A percentile compares a stretch with the other conserved stretches of the same genome.
Conservation (phyloP, 106 monocot species). For the Apostasia ramifera region DNA sequence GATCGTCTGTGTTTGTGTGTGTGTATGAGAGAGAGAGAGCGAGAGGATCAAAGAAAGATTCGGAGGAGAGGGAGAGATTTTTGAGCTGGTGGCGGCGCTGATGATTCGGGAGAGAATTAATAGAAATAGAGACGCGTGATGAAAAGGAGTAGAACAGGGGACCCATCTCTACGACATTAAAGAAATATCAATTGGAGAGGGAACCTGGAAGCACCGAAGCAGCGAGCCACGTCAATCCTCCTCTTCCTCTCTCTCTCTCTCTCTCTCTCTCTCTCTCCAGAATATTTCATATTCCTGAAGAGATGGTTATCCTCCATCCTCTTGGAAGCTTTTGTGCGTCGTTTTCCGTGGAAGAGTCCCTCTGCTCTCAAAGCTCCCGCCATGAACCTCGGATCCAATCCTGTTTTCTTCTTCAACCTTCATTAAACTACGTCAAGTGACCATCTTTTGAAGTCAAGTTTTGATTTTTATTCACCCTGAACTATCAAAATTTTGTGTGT, state of each 20-base stretch:
- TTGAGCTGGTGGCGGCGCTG: background rate
- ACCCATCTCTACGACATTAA: background rate
- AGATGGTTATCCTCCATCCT: too few species aligned
- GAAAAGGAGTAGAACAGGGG: background rate
- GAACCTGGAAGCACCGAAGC: background rate
- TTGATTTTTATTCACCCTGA: too few species aligned
- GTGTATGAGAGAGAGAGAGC: background rate
- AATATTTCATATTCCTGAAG: background rate
- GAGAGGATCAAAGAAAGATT: background rate
- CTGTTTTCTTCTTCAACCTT: too few species aligned
- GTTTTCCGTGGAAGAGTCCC: background rate
- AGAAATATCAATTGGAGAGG: background rate
- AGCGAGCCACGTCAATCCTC: too few species aligned
- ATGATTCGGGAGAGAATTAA: background rate
- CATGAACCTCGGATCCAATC: too few species aligned
- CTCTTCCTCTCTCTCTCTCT: background rate
- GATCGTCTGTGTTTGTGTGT: background rate
- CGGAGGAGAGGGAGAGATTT: background rate
- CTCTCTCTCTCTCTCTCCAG: background rate
- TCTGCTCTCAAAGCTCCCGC: too few species aligned
- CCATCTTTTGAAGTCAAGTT: too few species aligned
- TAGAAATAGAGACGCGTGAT: constrained; percentile 1
- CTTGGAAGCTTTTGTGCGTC: background rate
- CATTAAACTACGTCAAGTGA: too few species aligned
- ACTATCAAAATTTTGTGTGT: too few species aligned